phyloP scores from a whole-genome alignment of 495 filamentous ascomycete genomes.

The Aspergillus nidulans region DNA sequence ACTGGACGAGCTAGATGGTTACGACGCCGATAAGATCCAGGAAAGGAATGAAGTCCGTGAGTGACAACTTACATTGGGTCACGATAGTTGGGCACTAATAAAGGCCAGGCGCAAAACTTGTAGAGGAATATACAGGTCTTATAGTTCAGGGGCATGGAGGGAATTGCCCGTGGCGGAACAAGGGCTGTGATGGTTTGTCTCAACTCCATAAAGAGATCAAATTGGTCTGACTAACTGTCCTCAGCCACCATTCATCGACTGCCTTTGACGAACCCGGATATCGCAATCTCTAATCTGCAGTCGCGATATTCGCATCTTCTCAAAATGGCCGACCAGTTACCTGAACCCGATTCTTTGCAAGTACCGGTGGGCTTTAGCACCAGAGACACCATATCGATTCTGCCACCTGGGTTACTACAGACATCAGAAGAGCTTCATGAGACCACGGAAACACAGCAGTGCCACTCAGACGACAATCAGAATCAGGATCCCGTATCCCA shows the following conservation, averaged over 20 bases:
- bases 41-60: slow-evolving; percentile 60
- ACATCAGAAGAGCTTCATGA: slow-evolving; percentile 17
- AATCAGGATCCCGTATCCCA: slow-evolving; percentile 1
- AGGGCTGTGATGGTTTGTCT: slow-evolving; percentile 72
- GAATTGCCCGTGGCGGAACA: slow-evolving; percentile 79
- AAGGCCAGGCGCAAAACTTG: slow-evolving; percentile 49
- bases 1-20: slow-evolving; percentile 46
- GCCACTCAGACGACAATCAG: neutral
- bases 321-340: slow-evolving; percentile 47
- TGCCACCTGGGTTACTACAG: slow-evolving; percentile 30
- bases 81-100: slow-evolving; percentile 8
- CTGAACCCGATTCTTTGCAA: slow-evolving; percentile 43
- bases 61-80: slow-evolving; percentile 12
- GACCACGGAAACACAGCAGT: slow-evolving; percentile 3
- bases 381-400: slow-evolving; percentile 24
- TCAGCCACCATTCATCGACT: slow-evolving; percentile 52
- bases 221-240: slow-evolving; percentile 8
- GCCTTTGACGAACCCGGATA: slow-evolving; percentile 52
- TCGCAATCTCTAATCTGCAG: slow-evolving; percentile 52
- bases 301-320: slow-evolving; percentile 55
- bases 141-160: slow-evolving; percentile 76
- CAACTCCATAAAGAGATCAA: neutral
- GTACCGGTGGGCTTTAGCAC: slow-evolving; percentile 41
- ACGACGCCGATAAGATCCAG: slow-evolving; percentile 52
- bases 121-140: slow-evolving; percentile 69